Conservation (phyloP, 208 protist genomes). For the Leishmania tarentolae region DNA sequence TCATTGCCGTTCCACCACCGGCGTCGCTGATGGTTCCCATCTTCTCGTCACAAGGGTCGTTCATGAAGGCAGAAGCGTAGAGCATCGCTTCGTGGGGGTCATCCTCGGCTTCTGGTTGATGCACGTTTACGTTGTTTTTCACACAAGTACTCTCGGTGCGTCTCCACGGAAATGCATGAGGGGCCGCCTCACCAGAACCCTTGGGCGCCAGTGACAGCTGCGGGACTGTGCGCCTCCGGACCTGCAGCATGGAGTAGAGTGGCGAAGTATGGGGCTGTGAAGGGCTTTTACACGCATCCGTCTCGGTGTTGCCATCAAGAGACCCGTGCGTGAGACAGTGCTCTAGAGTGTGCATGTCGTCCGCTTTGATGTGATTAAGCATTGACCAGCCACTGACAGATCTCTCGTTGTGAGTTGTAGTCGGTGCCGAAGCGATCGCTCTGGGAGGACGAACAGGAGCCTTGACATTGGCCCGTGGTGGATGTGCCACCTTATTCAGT, state of each 20-base stretch:
- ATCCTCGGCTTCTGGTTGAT: not conserved
- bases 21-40: not conserved
- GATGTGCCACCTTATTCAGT: not conserved
- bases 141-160: not conserved
- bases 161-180: not conserved
- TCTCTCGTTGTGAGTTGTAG: not conserved
- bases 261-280: not conserved
- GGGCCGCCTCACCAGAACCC: not conserved
- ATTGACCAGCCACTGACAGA: not conserved
- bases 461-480: not conserved
- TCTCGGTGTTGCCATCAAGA: not conserved
- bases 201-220: not conserved
- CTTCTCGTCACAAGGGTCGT: not conserved
- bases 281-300: not conserved
- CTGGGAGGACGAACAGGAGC: not conserved
- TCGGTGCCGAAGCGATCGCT: not conserved
- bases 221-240: not conserved
- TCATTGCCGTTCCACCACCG: not conserved
- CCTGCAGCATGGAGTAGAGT: not conserved
- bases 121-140: not conserved
- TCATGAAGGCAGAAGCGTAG: not conserved
- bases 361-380: no score
- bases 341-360: not conserved
- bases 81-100: no score
- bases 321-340: not conserved